phyloP scores from a whole-genome alignment of 2,329 filamentous ascomycete genomes.

The Pseudogymnoascus sp. region DNA sequence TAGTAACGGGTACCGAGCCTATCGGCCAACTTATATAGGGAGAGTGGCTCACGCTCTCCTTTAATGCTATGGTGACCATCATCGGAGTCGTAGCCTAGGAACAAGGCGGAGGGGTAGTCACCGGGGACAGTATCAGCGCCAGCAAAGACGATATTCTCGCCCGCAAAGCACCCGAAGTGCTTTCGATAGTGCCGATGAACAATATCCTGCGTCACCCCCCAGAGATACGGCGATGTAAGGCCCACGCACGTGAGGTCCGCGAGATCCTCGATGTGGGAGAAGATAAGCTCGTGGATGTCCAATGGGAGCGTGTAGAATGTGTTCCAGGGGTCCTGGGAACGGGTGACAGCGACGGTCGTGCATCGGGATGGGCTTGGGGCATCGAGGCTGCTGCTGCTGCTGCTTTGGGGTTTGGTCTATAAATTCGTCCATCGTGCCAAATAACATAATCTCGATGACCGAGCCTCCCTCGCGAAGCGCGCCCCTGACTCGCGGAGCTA shows the following conservation, averaged over 20 bases:
- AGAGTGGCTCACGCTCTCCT: neutral
- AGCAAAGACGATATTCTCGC: neutral
- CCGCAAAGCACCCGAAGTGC: neutral
- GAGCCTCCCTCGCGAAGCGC: neutral
- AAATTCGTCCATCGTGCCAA: neutral
- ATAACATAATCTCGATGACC: neutral
- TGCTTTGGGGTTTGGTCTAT: neutral
- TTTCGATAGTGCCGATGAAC: neutral
- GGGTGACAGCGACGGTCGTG: neutral
- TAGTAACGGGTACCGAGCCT: neutral
- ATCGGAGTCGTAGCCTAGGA: too few species aligned
- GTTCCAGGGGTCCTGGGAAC: neutral
- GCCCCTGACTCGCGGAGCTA: neutral
- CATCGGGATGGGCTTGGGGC: neutral
- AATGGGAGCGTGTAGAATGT: slow-evolving; percentile 9
- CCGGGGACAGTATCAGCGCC: neutral
- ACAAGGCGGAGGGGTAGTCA: neutral
- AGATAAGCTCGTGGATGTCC: slow-evolving; percentile 20
- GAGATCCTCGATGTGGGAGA: slow-evolving; percentile 16
- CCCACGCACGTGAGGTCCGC: slow-evolving; percentile 7
- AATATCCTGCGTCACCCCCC: neutral
- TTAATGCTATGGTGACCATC: too few species aligned
- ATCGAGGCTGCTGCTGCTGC: neutral
- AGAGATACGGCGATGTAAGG: neutral
- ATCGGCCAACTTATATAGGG: neutral